Conservation (phyloP, 192 early-diverging fungal genomes). For the Glomus cerebriforme region DNA sequence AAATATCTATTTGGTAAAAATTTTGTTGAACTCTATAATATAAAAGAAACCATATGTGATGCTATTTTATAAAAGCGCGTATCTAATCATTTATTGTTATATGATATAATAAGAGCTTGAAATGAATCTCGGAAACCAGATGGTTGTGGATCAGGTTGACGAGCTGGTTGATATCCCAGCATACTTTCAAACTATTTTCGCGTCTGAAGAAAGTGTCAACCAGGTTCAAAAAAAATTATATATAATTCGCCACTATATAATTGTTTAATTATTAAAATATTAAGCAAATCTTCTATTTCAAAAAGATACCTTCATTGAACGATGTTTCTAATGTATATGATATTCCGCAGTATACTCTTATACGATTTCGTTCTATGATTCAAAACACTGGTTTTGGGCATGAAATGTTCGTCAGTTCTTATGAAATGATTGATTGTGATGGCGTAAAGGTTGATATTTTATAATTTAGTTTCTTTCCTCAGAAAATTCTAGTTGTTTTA, state of each 20-base stretch:
- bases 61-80: neutral
- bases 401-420: constrained; percentile 55
- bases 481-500: neutral
- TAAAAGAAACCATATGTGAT: neutral
- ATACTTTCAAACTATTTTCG: constrained; percentile 39
- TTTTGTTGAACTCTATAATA: too few species aligned
- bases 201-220: constrained; percentile 34
- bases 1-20: constrained; percentile 14
- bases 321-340: constrained; percentile 30
- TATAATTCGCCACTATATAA: neutral
- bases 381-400: constrained; percentile 78
- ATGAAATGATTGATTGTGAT: constrained; percentile 33
- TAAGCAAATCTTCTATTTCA: neutral
- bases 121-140: constrained; percentile 29
- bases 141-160: constrained; percentile 17
- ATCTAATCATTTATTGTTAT: neutral
- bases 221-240: constrained; percentile 34
- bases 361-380: constrained; percentile 80
- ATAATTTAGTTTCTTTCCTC: neutral
- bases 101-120: constrained; percentile 34
- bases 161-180: constrained; percentile 36
- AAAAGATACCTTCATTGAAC: constrained; percentile 51
- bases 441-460: constrained; percentile 40
- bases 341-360: constrained; percentile 49
- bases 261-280: neutral